phyloP scores from a whole-genome alignment of 164 flowering plant species.

The Saururus chinensis region DNA sequence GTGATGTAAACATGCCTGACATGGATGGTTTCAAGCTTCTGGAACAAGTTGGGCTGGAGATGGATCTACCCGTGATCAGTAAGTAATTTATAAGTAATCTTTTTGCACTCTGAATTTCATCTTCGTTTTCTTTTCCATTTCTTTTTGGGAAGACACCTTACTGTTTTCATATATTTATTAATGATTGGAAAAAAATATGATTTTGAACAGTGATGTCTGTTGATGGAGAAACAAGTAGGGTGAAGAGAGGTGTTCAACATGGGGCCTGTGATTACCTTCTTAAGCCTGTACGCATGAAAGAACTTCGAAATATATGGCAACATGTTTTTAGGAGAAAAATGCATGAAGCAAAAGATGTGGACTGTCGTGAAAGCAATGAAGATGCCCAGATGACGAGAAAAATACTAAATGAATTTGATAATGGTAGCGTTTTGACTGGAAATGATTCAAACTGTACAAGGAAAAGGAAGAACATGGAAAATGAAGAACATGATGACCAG shows the following conservation, averaged over 20 bases:
- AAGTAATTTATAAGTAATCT: slow-evolving; percentile 18
- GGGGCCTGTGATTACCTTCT: slow-evolving; percentile 98
- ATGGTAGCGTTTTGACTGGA: slow-evolving; percentile 26
- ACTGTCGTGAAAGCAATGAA: slow-evolving; percentile 34
- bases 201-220: slow-evolving; percentile 90
- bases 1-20: slow-evolving; percentile 99
- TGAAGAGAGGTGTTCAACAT: slow-evolving; percentile 97
- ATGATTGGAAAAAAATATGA: not conserved
- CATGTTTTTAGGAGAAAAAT: slow-evolving; percentile 85
- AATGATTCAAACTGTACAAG: slow-evolving; percentile 35
- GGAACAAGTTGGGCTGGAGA: slow-evolving; percentile 93
- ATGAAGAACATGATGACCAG: slow-evolving; percentile 43
- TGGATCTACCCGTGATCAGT: slow-evolving; percentile 99
- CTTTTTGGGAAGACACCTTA: not conserved
- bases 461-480: slow-evolving; percentile 67
- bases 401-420: slow-evolving; percentile 38
- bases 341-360: slow-evolving; percentile 68
- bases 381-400: slow-evolving; percentile 29
- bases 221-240: slow-evolving; percentile 94
- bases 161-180: slow-evolving; percentile 2
- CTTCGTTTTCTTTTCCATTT: slow-evolving; percentile 1
- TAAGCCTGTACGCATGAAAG: slow-evolving; percentile 96
- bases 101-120: not conserved
- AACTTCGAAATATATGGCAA: slow-evolving; percentile 94
- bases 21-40: slow-evolving; percentile 98